Conservation (phyloP, 176 grass and related monocot genomes). For the Triticum aestivum region IWGSC_CS_RefSeq_v2.1 NC_057800.1:610897257-610897756, state of each 20-base stretch:
- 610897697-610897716: slow-evolving; percentile 46
- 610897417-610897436: slow-evolving; percentile 79
- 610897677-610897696: slow-evolving; percentile 52
- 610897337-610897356: slow-evolving; percentile 27
- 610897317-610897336: background rate
- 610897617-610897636: background rate
- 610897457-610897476: background rate
- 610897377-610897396: slow-evolving; percentile 52
- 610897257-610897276: background rate
- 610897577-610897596: no score
- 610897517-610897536: no score
- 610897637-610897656: slow-evolving; percentile 45
- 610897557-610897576: no score
- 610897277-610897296: background rate
- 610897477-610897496: background rate
- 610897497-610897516: background rate
- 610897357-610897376: slow-evolving; percentile 64
- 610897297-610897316: background rate
- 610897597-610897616: background rate
- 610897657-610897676: slow-evolving; percentile 48
- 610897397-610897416: slow-evolving; percentile 66
- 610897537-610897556: no score
- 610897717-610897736: slow-evolving; percentile 25
- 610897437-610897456: slow-evolving; percentile 50
- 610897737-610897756: slow-evolving; percentile 37